These are phyloP conservation scores for Cardamine resedifolia DNA, from an alignment of 345 rosid species.

Conservation along the genomic window DNA sequence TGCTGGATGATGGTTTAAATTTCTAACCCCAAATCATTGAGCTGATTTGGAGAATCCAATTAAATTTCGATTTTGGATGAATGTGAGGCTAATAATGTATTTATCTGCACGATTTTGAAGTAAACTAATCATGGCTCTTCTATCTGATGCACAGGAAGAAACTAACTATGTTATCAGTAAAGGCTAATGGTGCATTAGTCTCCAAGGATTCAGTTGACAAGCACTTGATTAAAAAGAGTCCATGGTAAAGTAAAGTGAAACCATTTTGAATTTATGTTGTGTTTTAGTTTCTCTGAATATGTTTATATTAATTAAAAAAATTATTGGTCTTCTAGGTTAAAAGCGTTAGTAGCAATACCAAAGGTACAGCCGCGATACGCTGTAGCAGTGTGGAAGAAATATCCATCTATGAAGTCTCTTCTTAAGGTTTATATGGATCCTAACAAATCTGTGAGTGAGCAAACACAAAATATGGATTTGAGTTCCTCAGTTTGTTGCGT, in stretches of 20 bases:
- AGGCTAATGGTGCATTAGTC: constrained; percentile 65
- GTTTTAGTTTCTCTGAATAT: neutral
- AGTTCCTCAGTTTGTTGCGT: neutral
- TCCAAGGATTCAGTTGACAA: constrained; percentile 63
- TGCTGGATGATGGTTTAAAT: neutral
- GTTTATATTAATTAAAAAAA: neutral
- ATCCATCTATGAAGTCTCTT: constrained; percentile 96
- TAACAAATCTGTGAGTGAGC: constrained; percentile 70
- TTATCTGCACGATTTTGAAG: neutral
- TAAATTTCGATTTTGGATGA: neutral
- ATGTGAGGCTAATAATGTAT: neutral
- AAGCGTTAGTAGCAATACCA: constrained; percentile 87
- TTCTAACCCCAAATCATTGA: neutral
- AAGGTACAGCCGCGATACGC: constrained; percentile 97
- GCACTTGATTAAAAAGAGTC: constrained; percentile 59
- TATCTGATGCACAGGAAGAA: constrained; percentile 57
- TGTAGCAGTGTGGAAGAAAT: constrained; percentile 77
- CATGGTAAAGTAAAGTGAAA: constrained; percentile 29
- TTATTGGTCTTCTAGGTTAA: constrained; percentile 55
- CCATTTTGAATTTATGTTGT: neutral
- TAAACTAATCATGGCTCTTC: neutral
- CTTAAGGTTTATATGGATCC: constrained; percentile 82
- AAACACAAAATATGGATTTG: neutral
- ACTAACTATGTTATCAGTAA: constrained; percentile 65
- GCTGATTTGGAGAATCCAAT: neutral